Evolutionary conservation across 768 basidiomycete genomes (phyloP), one percentile per base, ranked within the genome.

Genomic region (Russula emetica): DNA sequence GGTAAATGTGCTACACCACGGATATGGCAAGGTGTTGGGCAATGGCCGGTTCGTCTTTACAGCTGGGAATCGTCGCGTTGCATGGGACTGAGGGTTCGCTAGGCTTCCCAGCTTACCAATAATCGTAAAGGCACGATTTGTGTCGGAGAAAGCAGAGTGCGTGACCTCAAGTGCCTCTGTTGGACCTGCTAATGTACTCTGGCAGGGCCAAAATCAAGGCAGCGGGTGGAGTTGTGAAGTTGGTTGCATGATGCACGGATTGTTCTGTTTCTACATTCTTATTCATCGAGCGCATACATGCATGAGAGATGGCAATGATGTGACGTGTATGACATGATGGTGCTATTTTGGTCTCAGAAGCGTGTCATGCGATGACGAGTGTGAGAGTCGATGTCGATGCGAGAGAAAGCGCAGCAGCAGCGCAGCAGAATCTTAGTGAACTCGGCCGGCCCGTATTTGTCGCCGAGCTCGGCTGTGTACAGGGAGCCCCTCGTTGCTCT

Each of bases 61-160:
- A 32, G 3, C 13, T 11, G 24, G 8, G 44, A 9, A 28, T 34
- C 14, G 14, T 11, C 20, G 22, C 38, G 51, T 3, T 24, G 9
- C 28, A 22, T 47, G 24, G 8, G 22, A 57, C 28, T 54, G 44
- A 55, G 10, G 10, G 38, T 50, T 32, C 38, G 5, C 13, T 44
- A 69, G 92, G 69, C 83, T 98, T 67, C 92, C 93, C 67, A 87
- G 87, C 73, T 78, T 91, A 55, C 97, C 97, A 18, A 92, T 94
- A 81, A 98, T 99, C 73, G 92, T 99, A 71, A 98, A 98, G 82
- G 94, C 97, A 60, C 94, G 97, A 67, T 96, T 88, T 73, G 94
- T 98, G 59, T 96, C 94, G 47, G 82, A 78, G 70, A 87, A 83
- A 72, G 94, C 94, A 67, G 92, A 94, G 92, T 83, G 67, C 24